Base-by-base conservation (phyloP, 2,329 filamentous ascomycete genomes). In the Colletotrichum somersetense region DNA sequence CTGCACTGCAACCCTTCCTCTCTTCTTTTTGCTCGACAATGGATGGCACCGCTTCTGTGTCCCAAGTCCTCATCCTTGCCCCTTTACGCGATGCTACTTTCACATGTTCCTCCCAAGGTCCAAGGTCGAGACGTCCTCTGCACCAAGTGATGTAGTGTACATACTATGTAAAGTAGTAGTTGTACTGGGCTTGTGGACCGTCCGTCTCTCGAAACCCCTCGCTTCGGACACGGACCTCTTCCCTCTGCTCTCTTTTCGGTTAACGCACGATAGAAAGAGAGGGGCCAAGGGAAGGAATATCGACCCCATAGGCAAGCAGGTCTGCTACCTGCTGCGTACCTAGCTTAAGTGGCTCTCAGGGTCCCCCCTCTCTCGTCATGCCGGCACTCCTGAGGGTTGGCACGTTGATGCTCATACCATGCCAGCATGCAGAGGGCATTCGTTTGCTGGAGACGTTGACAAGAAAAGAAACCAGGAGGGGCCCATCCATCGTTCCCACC, bases 201-300 rank as follows among this genome's bases (percentile, higher is more conserved):
- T 44, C 58, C 30, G 23, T 46, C 56, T 61, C 48, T 40, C 44
- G 7, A 52, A 62, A 62, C 68, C 46, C 68, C 68, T 67, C 68
- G 62, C 23, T 30, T 40, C 14, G 16, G 35, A 71, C 68, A 71
- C 68, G 57, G 68, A 52, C 64, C 68, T 67, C 62, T 65, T 18
- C 12, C 26, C 23, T 23, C 42, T 48, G 26, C 48, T 52, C 35
- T 42, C 61, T 8, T 44, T 44, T 33, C 44, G 16, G 61, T 12
- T 7, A 53, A 33, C 48, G 18, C 61, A 11, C 26, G 56, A 59
- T 35, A 30, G 20, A 42, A 23, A 53, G 38, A 59, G 64, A 62
- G 56, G 44, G 56, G 50, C 16, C 56, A 20, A 23, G 11, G 16
- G 33, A 42, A 33, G 2, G 16, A 58, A 38, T 35, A 58, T 38